These are phyloP conservation scores for Phaeotremella fagi DNA, from an alignment of 768 basidiomycete species.

Conservation along the genomic window DNA sequence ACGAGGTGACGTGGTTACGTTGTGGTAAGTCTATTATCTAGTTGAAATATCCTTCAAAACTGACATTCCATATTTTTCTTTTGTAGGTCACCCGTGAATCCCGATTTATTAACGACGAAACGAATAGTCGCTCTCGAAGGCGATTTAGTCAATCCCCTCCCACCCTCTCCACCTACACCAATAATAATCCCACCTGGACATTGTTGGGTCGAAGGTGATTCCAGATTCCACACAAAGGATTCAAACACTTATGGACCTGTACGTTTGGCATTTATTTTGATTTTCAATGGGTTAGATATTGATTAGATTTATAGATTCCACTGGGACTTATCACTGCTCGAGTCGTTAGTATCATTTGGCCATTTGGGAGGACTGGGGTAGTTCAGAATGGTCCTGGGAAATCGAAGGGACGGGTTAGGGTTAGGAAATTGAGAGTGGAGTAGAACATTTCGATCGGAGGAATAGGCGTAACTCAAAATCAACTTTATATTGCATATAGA, in stretches of 20 bases:
- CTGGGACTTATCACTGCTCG: slow-evolving; percentile 44
- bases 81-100: slow-evolving; percentile 46
- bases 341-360: slow-evolving; percentile 46
- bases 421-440: neutral
- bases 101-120: slow-evolving; percentile 47
- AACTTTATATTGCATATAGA: too few species aligned
- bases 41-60: neutral
- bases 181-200: slow-evolving; percentile 47
- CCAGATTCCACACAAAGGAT: slow-evolving; percentile 43
- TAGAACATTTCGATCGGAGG: too few species aligned
- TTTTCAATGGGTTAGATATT: neutral
- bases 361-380: slow-evolving; percentile 32
- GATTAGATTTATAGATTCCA: slow-evolving; percentile 29
- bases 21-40: slow-evolving; percentile 27
- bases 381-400: slow-evolving; percentile 32
- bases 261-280: slow-evolving; percentile 15
- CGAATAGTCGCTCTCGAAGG: slow-evolving; percentile 48
- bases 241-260: slow-evolving; percentile 49
- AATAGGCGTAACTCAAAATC: too few species aligned
- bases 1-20: slow-evolving; percentile 46
- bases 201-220: slow-evolving; percentile 51
- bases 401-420: slow-evolving; percentile 33
- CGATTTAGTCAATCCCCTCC: slow-evolving; percentile 45
- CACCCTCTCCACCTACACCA: slow-evolving; percentile 42
- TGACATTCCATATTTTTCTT: neutral